Evolutionary conservation across 305 asterid genomes (phyloP).

Genomic region (Monarda citriodora): DNA sequence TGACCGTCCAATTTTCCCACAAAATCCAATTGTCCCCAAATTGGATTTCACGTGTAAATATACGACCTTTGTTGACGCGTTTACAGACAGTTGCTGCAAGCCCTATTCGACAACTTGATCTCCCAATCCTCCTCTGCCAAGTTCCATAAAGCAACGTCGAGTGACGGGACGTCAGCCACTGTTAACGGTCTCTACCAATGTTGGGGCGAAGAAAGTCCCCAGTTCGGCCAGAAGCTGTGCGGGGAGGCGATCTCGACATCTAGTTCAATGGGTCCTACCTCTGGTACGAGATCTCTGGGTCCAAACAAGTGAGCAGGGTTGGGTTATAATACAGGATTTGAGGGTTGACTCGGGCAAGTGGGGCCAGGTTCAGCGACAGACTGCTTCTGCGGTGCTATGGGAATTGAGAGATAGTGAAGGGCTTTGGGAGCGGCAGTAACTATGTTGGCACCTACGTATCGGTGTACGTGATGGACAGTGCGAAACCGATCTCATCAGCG

Average conservation of each 20-base stretch:
- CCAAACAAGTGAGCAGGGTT: constrained; percentile 46
- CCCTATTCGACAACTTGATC: constrained; percentile 33
- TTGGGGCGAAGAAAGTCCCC: too few relatives aligned
- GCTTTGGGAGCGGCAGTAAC: constrained; percentile 59
- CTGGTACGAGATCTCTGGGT: constrained; percentile 69
- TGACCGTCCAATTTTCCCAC: too few relatives aligned
- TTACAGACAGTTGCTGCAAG: constrained; percentile 34
- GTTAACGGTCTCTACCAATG: constrained; percentile 64
- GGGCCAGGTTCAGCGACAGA: constrained; percentile 68
- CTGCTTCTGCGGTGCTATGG: constrained; percentile 65
- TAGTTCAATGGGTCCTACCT: constrained; percentile 83
- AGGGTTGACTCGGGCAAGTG: constrained; percentile 72
- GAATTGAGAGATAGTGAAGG: constrained; percentile 73
- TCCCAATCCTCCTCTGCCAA: constrained; percentile 57
- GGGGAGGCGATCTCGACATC: constrained; percentile 68
- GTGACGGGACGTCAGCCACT: constrained; percentile 31
- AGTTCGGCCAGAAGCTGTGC: constrained; percentile 53
- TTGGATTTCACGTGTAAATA: too few relatives aligned
- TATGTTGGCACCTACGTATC: constrained; percentile 67
- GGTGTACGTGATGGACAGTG: constrained; percentile 86
- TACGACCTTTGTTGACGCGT: too few relatives aligned
- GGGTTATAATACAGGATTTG: constrained; percentile 78
- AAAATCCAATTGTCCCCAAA: too few relatives aligned
- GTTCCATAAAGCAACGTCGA: constrained; percentile 48
- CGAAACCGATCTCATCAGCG: constrained; percentile 73